Base-by-base conservation (phyloP, 2,329 filamentous ascomycete species). In the Fusarium algeriense region DNA sequence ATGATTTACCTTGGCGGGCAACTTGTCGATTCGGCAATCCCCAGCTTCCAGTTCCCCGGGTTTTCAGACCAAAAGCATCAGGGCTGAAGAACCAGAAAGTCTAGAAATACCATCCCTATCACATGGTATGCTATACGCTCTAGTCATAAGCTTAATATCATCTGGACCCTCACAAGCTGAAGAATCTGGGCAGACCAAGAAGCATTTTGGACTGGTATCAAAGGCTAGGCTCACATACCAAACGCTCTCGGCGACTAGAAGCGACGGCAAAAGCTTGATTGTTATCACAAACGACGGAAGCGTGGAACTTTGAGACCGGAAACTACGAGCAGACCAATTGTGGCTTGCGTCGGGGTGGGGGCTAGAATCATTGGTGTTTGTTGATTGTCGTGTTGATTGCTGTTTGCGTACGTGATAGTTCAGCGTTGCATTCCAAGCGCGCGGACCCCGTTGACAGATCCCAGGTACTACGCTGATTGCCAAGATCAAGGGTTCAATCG, bases 351-450 rank as follows among this genome's bases (percentile, higher is more conserved):
- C 20, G 19, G 17, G 17, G 28, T 17, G 40, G 19, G 53, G 41
- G 41, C 35, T 62, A 35, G 37, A 46, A n/a, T n/a, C 23, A 15
- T 19, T 46, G 15, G 20, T 15, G 35, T n/a, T n/a, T 34, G 15
- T 43, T 49, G 23, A 15, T 45, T 23, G 6, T 40, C n/a, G 41
- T 44, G 13, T 32, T 23, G 6, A 35, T 34, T 32, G 15, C 45
- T 28, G 32, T n/a, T 40, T 34, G 34, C 37, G 56, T 23, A n/a
- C 14, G 28, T 13, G 34, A 62, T 63, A 61, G 34, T 28, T 44
- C 53, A 17, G 10, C 20, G 9, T 7, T 53, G 32, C 60, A 62
- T 63, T 62, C 60, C 60, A 53, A 11, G 9, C n/a, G 9, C 20
- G 15, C 15, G 38, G 52, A 17, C 17, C 34, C 35, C 26, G 35